phyloP scores from a whole-genome alignment of 371 early-diverging fungal genomes.

The Haplosporangium sp. region DNA sequence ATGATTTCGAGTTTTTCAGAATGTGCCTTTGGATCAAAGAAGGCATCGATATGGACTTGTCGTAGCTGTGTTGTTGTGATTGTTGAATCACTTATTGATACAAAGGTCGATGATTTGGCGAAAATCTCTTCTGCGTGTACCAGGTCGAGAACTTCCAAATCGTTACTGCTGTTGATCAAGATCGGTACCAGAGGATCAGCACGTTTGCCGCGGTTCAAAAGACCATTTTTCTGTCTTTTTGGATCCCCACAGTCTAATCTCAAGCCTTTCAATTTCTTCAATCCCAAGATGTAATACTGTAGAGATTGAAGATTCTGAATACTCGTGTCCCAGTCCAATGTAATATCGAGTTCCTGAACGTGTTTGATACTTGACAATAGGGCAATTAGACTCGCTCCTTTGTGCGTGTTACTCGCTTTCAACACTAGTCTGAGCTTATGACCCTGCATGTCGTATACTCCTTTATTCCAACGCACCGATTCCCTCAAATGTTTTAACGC shows the following conservation, averaged over 20 bases:
- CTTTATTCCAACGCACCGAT: not conserved
- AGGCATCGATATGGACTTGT: conserved; percentile 16
- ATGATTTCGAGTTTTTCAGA: not conserved
- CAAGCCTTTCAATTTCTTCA: conserved; percentile 1
- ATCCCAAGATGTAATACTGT: conserved; percentile 2
- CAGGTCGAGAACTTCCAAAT: not conserved
- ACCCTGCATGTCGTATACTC: not conserved
- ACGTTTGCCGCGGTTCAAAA: conserved; percentile 8
- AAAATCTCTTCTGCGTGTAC: conserved; percentile 4
- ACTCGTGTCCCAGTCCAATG: conserved; percentile 13
- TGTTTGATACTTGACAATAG: not conserved
- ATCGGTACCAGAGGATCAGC: conserved; percentile 9
- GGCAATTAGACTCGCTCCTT: not conserved
- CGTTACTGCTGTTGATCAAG: not conserved
- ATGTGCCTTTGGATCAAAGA: conserved; percentile 12
- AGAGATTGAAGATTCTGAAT: not conserved
- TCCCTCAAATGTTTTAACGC: conserved; percentile 1
- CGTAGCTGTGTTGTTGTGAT: conserved; percentile 1
- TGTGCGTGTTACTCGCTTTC: not conserved
- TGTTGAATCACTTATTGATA: not conserved
- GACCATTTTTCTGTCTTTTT: not conserved
- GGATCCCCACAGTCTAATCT: conserved; percentile 6
- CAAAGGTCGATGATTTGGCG: conserved; percentile 7
- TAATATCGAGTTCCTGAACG: not conserved
- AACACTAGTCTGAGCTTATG: not conserved